Evolutionary conservation across 2,329 filamentous ascomycete species (phyloP).

Genomic region (Dactylellina sp.): DNA sequence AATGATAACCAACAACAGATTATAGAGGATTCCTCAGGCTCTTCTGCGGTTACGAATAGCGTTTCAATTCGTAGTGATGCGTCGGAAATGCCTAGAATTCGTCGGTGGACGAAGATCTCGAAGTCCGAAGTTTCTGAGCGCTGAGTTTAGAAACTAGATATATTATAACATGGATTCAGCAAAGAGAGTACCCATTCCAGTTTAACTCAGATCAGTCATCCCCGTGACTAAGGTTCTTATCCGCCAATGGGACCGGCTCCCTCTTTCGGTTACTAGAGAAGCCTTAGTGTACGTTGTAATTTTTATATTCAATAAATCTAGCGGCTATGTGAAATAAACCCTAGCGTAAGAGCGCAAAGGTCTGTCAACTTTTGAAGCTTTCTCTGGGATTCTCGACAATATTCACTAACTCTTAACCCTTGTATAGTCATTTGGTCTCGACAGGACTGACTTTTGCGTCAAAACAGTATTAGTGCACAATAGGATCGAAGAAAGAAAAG

Average conservation of each 20-base stretch:
- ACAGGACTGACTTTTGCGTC: too few relatives aligned
- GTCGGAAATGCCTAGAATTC: conserved; percentile 27
- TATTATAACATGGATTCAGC: background rate
- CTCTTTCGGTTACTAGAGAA: background rate
- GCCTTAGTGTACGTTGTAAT: too few relatives aligned
- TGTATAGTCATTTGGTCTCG: too few relatives aligned
- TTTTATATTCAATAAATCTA: too few relatives aligned
- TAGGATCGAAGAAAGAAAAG: too few relatives aligned
- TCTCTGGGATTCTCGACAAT: too few relatives aligned
- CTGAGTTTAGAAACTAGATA: conserved; percentile 1
- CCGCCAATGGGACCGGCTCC: background rate
- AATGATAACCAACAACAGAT: background rate
- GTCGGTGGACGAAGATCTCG: conserved; percentile 30
- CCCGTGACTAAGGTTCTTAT: background rate
- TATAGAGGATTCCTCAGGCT: background rate
- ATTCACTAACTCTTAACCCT: too few relatives aligned
- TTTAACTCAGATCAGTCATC: background rate
- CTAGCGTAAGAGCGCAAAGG: too few relatives aligned
- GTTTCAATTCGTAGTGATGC: background rate
- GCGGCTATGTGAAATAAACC: too few relatives aligned
- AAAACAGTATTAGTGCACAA: too few relatives aligned
- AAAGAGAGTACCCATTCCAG: background rate
- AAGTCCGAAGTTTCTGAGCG: conserved; percentile 14
- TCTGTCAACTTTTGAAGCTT: too few relatives aligned
- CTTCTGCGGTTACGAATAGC: conserved; percentile 34